Conservation (phyloP, 2,329 filamentous ascomycete genomes). For the Tolypocladium pustulatum region DNA sequence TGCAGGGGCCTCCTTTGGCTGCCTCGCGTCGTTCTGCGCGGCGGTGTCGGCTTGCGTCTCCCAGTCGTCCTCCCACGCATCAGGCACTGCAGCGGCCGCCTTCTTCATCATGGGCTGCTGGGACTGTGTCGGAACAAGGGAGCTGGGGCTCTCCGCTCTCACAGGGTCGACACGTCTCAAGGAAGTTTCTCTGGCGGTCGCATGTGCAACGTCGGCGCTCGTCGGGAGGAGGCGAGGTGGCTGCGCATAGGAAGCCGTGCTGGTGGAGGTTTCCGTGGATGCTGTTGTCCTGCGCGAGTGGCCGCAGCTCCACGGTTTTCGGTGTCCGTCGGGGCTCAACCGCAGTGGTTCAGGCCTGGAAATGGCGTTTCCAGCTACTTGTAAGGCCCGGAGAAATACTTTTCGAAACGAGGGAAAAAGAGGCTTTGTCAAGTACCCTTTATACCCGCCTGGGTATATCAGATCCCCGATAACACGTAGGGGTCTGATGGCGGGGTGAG, state of each 20-base stretch:
- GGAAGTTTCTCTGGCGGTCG: background rate
- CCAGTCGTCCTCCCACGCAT: slow-evolving; percentile 92
- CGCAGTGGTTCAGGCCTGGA: background rate
- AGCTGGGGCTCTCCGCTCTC: background rate
- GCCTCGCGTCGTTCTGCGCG: slow-evolving; percentile 23
- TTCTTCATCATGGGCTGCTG: slow-evolving; percentile 31
- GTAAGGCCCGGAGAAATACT: background rate
- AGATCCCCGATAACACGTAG: background rate
- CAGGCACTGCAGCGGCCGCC: slow-evolving; percentile 39
- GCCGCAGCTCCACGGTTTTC: background rate
- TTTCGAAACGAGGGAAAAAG: background rate
- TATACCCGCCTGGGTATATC: background rate
- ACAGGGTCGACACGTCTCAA: background rate
- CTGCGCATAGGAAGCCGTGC: background rate
- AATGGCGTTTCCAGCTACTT: background rate
- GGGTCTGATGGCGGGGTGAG: background rate
- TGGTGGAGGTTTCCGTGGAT: background rate
- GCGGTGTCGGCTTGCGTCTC: slow-evolving; percentile 60
- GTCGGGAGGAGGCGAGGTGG: background rate
- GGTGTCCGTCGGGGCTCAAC: background rate
- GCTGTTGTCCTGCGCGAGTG: background rate
- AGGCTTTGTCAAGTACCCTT: background rate
- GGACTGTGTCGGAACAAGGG: background rate
- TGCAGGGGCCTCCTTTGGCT: slow-evolving; percentile 20
- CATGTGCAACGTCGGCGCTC: slow-evolving; percentile 1